Evolutionary conservation across 805 yeast genomes (phyloP).

Genomic region (Metschnikowia lachancei): DNA sequence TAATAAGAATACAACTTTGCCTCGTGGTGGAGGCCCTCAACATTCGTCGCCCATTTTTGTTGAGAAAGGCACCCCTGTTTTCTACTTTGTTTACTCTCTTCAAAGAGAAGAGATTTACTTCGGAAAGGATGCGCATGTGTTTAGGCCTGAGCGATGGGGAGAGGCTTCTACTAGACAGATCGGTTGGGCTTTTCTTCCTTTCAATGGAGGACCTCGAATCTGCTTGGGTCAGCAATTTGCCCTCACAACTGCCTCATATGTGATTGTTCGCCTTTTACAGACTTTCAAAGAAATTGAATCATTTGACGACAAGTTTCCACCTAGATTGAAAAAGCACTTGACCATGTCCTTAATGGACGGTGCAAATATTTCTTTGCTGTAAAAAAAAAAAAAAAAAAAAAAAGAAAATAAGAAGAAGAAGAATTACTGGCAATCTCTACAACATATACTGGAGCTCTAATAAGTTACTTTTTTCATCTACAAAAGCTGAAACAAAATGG

Average conservation of each 20-base stretch:
- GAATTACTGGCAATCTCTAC: too few species aligned
- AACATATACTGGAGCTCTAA: too few species aligned
- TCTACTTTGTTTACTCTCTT: slow-evolving; percentile 38
- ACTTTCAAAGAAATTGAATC: slow-evolving; percentile 14
- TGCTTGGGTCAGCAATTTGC: slow-evolving; percentile 28
- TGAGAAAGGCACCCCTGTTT: slow-evolving; percentile 42
- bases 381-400: too few species aligned
- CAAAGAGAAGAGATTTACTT: slow-evolving; percentile 39
- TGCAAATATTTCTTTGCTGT: slow-evolving; percentile 14
- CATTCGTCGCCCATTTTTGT: slow-evolving; percentile 37
- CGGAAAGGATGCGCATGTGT: slow-evolving; percentile 45
- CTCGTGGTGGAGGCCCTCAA: slow-evolving; percentile 50
- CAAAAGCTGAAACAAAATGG: too few species aligned
- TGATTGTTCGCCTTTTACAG: slow-evolving; percentile 21
- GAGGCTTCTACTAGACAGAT: slow-evolving; percentile 20
- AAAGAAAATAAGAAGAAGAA: too few species aligned
- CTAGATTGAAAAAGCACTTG: slow-evolving; percentile 15
- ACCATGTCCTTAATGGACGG: slow-evolving; percentile 20
- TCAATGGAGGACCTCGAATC: slow-evolving; percentile 26
- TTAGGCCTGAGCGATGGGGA: slow-evolving; percentile 51
- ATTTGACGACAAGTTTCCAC: slow-evolving; percentile 16
- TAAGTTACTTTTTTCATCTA: too few species aligned
- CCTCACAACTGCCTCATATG: slow-evolving; percentile 23
- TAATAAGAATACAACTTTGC: slow-evolving; percentile 45
- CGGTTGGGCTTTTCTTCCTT: slow-evolving; percentile 25